Conservation (phyloP, 2,329 filamentous ascomycete genomes). For the Xylaria polymorpha region DNA sequence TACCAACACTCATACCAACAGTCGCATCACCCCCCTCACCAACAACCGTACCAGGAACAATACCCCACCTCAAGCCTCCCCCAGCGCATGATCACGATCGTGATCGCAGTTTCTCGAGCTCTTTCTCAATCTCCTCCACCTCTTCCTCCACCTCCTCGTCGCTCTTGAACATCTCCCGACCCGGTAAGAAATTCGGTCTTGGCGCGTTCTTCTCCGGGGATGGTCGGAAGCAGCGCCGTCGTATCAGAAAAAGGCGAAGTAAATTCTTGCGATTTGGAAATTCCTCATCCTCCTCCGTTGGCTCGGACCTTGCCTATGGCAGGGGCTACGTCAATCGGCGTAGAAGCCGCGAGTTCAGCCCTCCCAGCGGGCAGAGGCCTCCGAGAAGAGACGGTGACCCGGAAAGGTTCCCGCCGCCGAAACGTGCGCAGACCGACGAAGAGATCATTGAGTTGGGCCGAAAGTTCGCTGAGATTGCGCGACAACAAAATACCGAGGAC, state of each 20-base stretch:
- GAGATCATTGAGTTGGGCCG: conserved; percentile 68
- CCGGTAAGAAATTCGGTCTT: conserved; percentile 64
- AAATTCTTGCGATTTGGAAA: conserved; percentile 68
- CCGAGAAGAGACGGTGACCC: conserved; percentile 36
- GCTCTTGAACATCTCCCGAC: conserved; percentile 73
- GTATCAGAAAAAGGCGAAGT: conserved; percentile 61
- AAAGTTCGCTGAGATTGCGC: conserved; percentile 65
- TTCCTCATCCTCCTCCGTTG: conserved; percentile 74
- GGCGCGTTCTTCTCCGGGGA: conserved; percentile 72
- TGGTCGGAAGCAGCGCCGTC: conserved; percentile 59
- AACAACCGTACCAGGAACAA: conserved; percentile 43
- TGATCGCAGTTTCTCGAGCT: conserved; percentile 47
- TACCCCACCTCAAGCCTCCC: conserved; percentile 39
- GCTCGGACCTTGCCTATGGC: conserved; percentile 76
- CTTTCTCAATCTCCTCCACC: conserved; percentile 47
- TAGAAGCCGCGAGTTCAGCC: conserved; percentile 51
- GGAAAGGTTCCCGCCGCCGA: conserved; percentile 42
- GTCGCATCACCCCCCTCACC: conserved; percentile 20
- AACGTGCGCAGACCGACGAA: conserved; percentile 62
- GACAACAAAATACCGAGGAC: conserved; percentile 63
- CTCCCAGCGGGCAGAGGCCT: conserved; percentile 39
- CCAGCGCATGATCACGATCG: conserved; percentile 38
- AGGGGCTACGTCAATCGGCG: conserved; percentile 64
- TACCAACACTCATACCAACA: conserved; percentile 31
- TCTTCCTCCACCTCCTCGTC: conserved; percentile 68